Evolutionary conservation across 108 stramenopile genomes (phyloP).

Genomic region (Schizochytrium sp.): DNA sequence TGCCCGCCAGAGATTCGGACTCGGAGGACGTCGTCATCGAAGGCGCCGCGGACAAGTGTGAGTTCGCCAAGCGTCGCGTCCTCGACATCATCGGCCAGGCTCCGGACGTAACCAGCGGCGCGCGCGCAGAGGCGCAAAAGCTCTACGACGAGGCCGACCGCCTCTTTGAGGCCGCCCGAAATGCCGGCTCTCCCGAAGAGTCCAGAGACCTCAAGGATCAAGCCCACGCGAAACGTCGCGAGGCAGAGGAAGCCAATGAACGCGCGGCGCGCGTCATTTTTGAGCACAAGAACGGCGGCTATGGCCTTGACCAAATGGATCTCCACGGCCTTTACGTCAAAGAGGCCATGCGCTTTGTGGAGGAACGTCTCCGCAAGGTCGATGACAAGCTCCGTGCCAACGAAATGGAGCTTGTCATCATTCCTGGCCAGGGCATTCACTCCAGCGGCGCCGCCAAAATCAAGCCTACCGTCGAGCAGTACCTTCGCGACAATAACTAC

Average conservation of each 20-base stretch:
- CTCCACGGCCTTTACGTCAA: background rate
- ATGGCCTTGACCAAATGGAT: background rate
- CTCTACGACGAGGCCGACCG: background rate
- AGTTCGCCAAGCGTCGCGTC: background rate
- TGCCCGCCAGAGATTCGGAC: background rate
- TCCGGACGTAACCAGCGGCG: background rate
- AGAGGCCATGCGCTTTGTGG: background rate
- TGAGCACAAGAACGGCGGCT: background rate
- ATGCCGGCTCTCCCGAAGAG: background rate
- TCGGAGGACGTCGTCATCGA: slow-evolving; percentile 4
- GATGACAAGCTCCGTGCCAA: background rate
- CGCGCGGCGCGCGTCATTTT: background rate
- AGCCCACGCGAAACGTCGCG: background rate
- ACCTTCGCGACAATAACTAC: background rate
- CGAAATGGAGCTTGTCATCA: background rate
- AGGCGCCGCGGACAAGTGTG: background rate
- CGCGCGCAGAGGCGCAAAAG: background rate
- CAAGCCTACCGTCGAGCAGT: background rate
- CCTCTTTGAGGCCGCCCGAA: background rate
- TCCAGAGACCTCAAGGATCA: background rate
- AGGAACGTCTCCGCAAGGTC: background rate
- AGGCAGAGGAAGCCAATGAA: background rate
- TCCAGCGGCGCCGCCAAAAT: background rate
- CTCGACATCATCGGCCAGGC: background rate
- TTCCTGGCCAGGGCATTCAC: background rate